Conservation (phyloP, 1,284 basidiomycete species). For the Acaromyces ingoldii region DNA sequence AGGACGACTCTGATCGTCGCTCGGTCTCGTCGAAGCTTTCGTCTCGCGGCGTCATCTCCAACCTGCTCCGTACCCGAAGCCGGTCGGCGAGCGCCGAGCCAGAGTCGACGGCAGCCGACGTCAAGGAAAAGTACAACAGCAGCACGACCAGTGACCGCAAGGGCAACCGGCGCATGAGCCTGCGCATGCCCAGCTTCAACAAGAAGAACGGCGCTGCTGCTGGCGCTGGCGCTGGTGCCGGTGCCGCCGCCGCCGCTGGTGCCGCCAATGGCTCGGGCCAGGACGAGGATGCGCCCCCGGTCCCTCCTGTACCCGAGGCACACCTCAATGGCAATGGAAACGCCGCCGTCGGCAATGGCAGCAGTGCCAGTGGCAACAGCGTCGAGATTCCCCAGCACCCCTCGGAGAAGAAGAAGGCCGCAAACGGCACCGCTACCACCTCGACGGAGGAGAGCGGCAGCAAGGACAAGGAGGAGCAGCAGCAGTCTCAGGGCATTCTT, state of each 20-base stretch:
- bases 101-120: not conserved
- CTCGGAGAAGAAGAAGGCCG: not conserved
- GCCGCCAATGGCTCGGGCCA: not conserved
- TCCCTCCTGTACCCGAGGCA: not conserved
- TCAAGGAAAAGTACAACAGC: not conserved
- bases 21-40: slow-evolving; percentile 4
- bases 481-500: not conserved
- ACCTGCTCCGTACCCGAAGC: slow-evolving; percentile 1
- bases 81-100: slow-evolving; percentile 7
- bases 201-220: slow-evolving; percentile 1
- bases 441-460: not conserved
- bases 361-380: not conserved
- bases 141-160: no score
- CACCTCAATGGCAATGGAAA: not conserved
- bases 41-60: slow-evolving; percentile 7
- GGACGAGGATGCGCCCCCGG: slow-evolving; percentile 6
- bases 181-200: slow-evolving; percentile 6
- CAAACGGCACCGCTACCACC: not conserved
- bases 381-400: not conserved
- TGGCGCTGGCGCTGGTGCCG: not conserved
- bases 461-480: not conserved
- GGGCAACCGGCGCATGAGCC: slow-evolving; percentile 11
- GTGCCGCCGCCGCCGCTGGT: not conserved
- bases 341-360: not conserved
- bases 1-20: slow-evolving; percentile 8